Percentiles rank a stretch among this genome's conserved stretches.
Conservation (phyloP, 2,329 filamentous ascomycete genomes). For the Hymenoscyphus linearis region DNA sequence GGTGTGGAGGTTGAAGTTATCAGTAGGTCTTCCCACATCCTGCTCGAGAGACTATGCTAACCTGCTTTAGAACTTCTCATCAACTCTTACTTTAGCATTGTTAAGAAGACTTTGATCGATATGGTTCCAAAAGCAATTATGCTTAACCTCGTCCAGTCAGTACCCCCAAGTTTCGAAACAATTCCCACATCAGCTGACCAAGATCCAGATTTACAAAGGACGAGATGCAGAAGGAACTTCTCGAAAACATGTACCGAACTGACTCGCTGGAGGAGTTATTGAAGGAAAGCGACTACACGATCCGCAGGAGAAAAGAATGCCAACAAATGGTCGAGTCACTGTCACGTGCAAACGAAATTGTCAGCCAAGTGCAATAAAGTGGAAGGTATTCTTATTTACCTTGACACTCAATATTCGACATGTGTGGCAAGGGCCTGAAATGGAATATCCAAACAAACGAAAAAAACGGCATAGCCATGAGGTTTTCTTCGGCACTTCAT, state of each 20-base stretch:
- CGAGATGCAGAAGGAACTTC: constrained; percentile 94
- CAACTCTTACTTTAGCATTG: constrained; percentile 96
- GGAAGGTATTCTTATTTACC: neutral
- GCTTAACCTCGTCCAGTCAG: constrained; percentile 91
- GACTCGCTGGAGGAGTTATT: constrained; percentile 88
- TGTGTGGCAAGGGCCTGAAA: neutral
- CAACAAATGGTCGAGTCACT: constrained; percentile 98
- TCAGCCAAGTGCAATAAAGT: constrained; percentile 59
- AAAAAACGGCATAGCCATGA: neutral
- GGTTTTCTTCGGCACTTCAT: neutral
- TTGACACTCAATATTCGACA: neutral
- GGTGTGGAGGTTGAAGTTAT: constrained; percentile 97
- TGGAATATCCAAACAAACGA: neutral
- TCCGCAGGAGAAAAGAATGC: constrained; percentile 92
- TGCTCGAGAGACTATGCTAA: neutral
- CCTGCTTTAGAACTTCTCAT: constrained; percentile 75
- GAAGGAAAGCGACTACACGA: constrained; percentile 96
- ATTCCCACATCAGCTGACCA: neutral
- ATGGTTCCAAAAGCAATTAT: constrained; percentile 99
- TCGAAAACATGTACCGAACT: constrained; percentile 95
- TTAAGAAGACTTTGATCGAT: constrained; percentile 97
- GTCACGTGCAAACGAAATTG: constrained; percentile 86
- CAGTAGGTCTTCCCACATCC: constrained; percentile 53
- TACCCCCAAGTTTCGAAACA: constrained; percentile 25
- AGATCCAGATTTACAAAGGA: constrained; percentile 78